Evolutionary conservation across 805 yeast species (phyloP), one percentile per base, ranked within the genome.

Genomic region (Cyberlindnera meyerae): DNA sequence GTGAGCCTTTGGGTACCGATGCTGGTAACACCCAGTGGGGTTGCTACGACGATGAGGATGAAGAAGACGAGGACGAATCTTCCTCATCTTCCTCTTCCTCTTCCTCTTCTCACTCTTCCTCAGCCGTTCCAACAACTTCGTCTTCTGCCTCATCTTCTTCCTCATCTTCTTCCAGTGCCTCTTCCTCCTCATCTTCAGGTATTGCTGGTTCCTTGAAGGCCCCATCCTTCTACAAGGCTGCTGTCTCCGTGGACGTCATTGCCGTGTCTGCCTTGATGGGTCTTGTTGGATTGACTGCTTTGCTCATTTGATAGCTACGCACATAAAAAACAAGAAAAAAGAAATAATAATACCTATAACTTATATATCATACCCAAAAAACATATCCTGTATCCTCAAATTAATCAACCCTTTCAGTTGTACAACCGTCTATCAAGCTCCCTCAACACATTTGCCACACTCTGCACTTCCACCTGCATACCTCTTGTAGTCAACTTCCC

Each of bases 391-490:
- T 21, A 21, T 21, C 11, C 11, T 21, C 16, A 4, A 5, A 18
- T 11, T 11, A 24, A 11, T 11, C 13, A 14, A 4, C 18, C 15
- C 2, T 25, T 18, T 45, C 32, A 41, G 51, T 45, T 48, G 33
- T 51, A 44, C 31, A 50, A 18, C 28, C 58, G 40, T 53, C 84
- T 70, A 58, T 88, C 96, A 53, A 88, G 65, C 50, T 86, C 93
- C 24, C 95, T 67, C 44, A 87, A 63, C 15, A 86, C 88, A 50
- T 82, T 82, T 21, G 93, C 95, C 24, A 88, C 93, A 48, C 87
- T 77, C 51, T 82, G 86, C n/a, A 84, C 95, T 53, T 88, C 96
- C 31, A 88, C 95, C 51, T 82, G 86, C 82, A 84, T 83, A 4
- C 95, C 96, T 44, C 82, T 67, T 1, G 94, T 83, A 21, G 82